Conservation (phyloP, 345 rosid genomes). For the Ailanthus altissimus region DNA sequence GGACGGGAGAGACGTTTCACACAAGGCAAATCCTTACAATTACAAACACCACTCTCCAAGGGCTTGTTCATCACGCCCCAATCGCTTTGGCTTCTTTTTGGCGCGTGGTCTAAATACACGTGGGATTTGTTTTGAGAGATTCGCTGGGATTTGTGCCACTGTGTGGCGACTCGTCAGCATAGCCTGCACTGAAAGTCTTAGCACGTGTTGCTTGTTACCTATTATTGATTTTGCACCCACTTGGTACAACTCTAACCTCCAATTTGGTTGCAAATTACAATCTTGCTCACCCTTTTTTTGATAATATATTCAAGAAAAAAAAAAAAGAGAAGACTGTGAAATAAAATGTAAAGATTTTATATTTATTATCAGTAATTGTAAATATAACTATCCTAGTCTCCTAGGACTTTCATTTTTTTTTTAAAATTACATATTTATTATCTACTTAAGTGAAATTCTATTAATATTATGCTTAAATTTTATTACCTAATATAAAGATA, state of each 20-base stretch:
- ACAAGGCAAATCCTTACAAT: not conserved
- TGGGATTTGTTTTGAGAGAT: not conserved
- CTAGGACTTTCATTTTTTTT: too few species aligned
- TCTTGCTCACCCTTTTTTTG: not conserved
- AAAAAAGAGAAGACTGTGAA: too few species aligned
- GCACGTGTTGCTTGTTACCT: not conserved
- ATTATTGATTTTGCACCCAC: too few species aligned
- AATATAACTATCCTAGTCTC: too few species aligned
- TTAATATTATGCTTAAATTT: too few species aligned
- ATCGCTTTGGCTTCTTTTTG: not conserved
- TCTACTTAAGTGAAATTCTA: too few species aligned
- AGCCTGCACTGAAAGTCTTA: not conserved
- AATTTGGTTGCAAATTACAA: not conserved
- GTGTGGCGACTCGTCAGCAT: slow-evolving; percentile 3
- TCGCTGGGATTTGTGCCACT: not conserved
- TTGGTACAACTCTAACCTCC: not conserved
- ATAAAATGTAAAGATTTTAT: too few species aligned
- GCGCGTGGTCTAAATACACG: not conserved
- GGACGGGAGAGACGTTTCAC: not conserved
- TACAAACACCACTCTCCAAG: not conserved
- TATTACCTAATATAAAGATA: too few species aligned
- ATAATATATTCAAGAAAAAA: too few species aligned
- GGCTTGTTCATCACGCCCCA: not conserved
- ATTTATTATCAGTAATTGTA: too few species aligned
- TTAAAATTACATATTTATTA: too few species aligned